Evolutionary conservation across 805 yeast genomes (phyloP).

Genomic region (Candida maesae): DNA sequence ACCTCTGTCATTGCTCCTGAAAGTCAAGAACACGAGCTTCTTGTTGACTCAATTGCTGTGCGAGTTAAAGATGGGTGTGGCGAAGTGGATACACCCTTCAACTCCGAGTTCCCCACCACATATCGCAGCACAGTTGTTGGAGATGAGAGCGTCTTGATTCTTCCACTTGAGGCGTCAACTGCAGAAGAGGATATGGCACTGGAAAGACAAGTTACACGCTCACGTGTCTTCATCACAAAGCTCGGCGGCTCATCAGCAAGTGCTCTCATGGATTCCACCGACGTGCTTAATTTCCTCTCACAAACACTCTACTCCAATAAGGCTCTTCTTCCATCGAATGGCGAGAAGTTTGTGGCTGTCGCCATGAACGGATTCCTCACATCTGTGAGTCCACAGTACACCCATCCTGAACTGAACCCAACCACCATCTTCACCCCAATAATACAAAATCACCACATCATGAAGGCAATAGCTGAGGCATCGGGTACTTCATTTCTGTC

Average conservation of each 20-base stretch:
- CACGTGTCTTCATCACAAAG: too few species aligned
- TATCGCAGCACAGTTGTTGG: too few species aligned
- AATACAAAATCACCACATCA: slow-evolving; percentile 27
- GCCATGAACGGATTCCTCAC: slow-evolving; percentile 40
- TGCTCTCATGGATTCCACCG: neutral
- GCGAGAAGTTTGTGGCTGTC: slow-evolving; percentile 21
- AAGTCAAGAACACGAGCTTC: too few species aligned
- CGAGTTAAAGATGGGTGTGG: neutral
- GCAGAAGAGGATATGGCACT: slow-evolving; percentile 1
- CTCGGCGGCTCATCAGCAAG: too few species aligned
- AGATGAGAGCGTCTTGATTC: slow-evolving; percentile 1
- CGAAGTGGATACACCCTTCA: too few species aligned
- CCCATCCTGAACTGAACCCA: slow-evolving; percentile 38
- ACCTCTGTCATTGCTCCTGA: too few species aligned
- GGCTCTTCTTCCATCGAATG: slow-evolving; percentile 1
- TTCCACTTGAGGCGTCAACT: slow-evolving; percentile 6
- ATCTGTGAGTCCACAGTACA: slow-evolving; percentile 38
- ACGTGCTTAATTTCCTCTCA: neutral
- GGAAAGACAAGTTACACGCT: neutral
- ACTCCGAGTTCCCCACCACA: too few species aligned
- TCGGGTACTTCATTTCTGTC: slow-evolving; percentile 41
- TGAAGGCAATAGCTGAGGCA: slow-evolving; percentile 34
- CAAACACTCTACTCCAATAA: slow-evolving; percentile 2
- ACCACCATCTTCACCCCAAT: slow-evolving; percentile 38
- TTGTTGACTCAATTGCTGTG: neutral